Evolutionary conservation across 768 basidiomycete species (phyloP).

Genomic region (Psilocybe subaeruginosa): DNA sequence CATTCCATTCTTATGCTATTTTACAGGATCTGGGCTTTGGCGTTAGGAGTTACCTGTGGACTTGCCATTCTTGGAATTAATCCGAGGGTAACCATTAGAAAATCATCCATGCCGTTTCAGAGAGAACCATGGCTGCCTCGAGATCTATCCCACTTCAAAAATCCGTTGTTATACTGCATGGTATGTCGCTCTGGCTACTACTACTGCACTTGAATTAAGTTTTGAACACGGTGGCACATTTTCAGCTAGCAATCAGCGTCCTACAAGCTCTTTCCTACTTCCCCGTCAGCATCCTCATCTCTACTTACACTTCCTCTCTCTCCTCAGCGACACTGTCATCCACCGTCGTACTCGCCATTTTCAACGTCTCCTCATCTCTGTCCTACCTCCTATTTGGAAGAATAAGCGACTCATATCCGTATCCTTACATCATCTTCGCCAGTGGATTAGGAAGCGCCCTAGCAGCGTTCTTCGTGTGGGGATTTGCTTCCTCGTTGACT

Average conservation of each 20-base stretch:
- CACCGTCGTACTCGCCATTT: conserved; percentile 9
- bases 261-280: conserved; percentile 12
- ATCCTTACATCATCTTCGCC: conserved; percentile 12
- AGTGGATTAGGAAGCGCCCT: conserved; percentile 12
- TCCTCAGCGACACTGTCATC: conserved; percentile 12
- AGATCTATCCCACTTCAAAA: not conserved
- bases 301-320: conserved; percentile 12
- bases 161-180: not conserved
- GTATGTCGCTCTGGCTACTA: not conserved
- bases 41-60: conserved; percentile 8
- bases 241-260: conserved; percentile 6
- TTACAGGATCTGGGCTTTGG: conserved; percentile 7
- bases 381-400: conserved; percentile 12
- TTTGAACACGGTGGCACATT: not conserved
- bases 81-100: conserved; percentile 4
- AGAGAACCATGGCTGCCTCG: conserved; percentile 10
- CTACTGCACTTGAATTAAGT: not conserved
- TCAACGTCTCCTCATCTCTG: conserved; percentile 9
- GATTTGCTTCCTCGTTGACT: conserved; percentile 13
- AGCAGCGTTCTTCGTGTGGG: conserved; percentile 12
- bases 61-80: conserved; percentile 12
- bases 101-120: not conserved
- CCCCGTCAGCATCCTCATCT: conserved; percentile 13
- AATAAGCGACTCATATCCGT: conserved; percentile 13
- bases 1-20: not conserved